Conservation (phyloP, 1,284 basidiomycete genomes). For the Ustilago tritici region DNA sequence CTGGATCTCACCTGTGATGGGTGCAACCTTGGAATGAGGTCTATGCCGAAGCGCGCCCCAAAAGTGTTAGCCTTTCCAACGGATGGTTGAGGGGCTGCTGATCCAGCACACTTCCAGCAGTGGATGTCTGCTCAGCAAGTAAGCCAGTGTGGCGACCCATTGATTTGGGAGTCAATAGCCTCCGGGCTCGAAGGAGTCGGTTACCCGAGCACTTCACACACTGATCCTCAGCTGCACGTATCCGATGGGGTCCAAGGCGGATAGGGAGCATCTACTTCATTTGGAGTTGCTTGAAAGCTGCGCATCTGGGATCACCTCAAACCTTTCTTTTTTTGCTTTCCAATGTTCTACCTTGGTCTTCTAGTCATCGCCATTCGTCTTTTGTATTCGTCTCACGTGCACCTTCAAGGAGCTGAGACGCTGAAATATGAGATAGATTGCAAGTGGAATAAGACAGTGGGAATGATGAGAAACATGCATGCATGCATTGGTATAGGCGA, state of each 20-base stretch:
- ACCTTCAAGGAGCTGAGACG: background rate
- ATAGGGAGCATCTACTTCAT: constrained; percentile 52
- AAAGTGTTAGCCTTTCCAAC: constrained; percentile 52
- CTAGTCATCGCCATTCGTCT: background rate
- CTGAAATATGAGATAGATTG: background rate
- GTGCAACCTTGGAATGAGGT: constrained; percentile 56
- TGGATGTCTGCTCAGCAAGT: constrained; percentile 55
- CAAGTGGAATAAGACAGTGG: background rate
- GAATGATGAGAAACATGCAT: constrained; percentile 6
- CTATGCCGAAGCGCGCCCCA: constrained; percentile 57
- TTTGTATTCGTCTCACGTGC: background rate
- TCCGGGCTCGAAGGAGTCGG: constrained; percentile 59
- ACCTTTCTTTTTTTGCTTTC: constrained; percentile 40
- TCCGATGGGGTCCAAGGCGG: constrained; percentile 49
- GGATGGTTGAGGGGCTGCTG: constrained; percentile 57
- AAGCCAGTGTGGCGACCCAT: constrained; percentile 51
- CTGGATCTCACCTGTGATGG: constrained; percentile 41
- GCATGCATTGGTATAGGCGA: constrained; percentile 22
- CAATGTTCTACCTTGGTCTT: background rate
- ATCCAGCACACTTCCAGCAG: constrained; percentile 47
- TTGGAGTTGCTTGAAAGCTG: constrained; percentile 56
- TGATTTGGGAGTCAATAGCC: constrained; percentile 42
- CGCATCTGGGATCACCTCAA: constrained; percentile 51
- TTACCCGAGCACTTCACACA: constrained; percentile 57
- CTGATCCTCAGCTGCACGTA: constrained; percentile 60